Evolutionary conservation across 2,329 filamentous ascomycete species (phyloP), one percentile per base, ranked within the genome.

Genomic region (Trichoderma gracile): DNA sequence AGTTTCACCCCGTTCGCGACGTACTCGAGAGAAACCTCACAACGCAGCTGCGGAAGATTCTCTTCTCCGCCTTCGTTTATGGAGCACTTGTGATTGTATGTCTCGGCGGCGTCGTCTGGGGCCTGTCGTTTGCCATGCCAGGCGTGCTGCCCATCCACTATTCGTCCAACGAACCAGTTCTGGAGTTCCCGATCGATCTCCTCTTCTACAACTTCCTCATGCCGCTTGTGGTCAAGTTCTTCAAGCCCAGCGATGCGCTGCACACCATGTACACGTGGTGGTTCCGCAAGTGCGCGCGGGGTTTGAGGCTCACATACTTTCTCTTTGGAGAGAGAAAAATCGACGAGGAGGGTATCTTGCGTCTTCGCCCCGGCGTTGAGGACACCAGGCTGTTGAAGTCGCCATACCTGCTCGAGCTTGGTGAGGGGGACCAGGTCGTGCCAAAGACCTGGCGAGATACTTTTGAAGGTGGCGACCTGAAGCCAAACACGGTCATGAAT

Each of bases 121-220:
- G 89, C n/a, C 81, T 98, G 43, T 84, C 87, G 30, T 85, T 86
- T 68, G 78, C 85, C 5, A 86, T 90, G 49, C 84, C 86, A 2
- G 85, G 82, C 59, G 86, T 99, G 50, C 83, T 99, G 19, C 95
- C 95, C 0, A 91, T 99, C 52, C 91, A 94, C 75, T 98, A 96
- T 86, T 92, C 93, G 2, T 94, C 92, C 0, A 94, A 93, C 68
- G 91, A 96, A 70, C 93, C 95, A 0, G 90, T 96, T 0, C 81
- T 98, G 54, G 95, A 98, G 74, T 98, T 99, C 69, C 95, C 95
- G 0, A 86, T 97, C 66, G 94, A 99, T 73, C 82, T 99, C 2
- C 81, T 99, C 17, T 95, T 98, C 74, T 99, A 97, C 82, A 98
- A 98, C 77, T 96, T 97, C 75, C 80, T 97, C 53, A 95, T 97